A percentile compares a stretch with the other conserved stretches of the same genome.
phyloP scores from a whole-genome alignment of 345 rosid genomes.

The Rhizophora apiculata region DNA sequence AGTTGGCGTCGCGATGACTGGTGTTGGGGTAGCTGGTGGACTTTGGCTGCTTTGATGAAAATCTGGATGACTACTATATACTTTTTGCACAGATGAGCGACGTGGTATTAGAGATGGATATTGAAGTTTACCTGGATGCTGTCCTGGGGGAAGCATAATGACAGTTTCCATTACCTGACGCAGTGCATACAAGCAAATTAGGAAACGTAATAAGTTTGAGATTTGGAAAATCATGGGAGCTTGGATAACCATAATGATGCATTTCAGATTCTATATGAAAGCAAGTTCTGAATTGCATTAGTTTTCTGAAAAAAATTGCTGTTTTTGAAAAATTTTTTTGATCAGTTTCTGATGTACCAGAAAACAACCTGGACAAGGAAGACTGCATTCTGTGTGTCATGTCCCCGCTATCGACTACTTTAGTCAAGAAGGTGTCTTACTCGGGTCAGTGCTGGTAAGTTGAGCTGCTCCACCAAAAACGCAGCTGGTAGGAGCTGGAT shows the following conservation, averaged over 20 bases:
- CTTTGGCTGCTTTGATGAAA: conserved; percentile 48
- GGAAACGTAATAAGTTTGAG: background rate
- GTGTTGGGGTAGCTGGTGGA: conserved; percentile 42
- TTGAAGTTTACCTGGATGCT: conserved; percentile 36
- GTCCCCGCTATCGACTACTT: background rate
- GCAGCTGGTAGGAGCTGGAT: conserved; percentile 84
- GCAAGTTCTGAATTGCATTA: background rate
- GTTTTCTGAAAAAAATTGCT: background rate
- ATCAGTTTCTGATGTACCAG: background rate
- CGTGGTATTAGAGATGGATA: background rate
- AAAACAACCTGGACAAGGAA: background rate
- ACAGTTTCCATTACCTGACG: conserved; percentile 83
- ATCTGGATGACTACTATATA: background rate
- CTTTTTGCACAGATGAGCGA: background rate
- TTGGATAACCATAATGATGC: too few relatives aligned
- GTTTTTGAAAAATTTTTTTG: background rate
- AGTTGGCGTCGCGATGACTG: conserved; percentile 11
- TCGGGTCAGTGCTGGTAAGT: conserved; percentile 79
- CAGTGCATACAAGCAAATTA: conserved; percentile 8
- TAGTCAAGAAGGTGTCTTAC: conserved; percentile 40
- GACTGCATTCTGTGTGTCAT: too few relatives aligned
- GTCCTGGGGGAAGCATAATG: conserved; percentile 46
- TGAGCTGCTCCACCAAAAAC: conserved; percentile 90
- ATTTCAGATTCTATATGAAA: too few relatives aligned
- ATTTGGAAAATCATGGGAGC: too few relatives aligned